Percentiles rank a stretch among this genome's conserved stretches.
Conservation (phyloP, 768 basidiomycete genomes). For the Nidularia sp. region DNA sequence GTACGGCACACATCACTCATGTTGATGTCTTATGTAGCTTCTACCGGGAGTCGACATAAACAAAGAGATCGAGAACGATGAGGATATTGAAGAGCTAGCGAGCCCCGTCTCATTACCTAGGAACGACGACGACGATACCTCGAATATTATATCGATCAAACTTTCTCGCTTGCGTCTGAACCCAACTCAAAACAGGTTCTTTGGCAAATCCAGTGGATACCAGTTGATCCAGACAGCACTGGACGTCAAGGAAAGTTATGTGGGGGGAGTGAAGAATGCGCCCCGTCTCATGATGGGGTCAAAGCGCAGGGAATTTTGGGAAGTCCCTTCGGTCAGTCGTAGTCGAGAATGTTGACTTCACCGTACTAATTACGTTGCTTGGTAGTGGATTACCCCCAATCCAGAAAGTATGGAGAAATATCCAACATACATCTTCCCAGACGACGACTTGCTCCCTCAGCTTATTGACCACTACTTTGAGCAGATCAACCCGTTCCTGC, state of each 20-base stretch:
- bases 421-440: slow-evolving; percentile 41
- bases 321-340: slow-evolving; percentile 34
- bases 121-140: slow-evolving; percentile 26
- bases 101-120: slow-evolving; percentile 25
- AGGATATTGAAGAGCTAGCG: slow-evolving; percentile 25
- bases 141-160: slow-evolving; percentile 20
- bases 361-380: neutral
- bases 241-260: slow-evolving; percentile 51
- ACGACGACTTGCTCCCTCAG: slow-evolving; percentile 42
- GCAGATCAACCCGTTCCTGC: slow-evolving; percentile 47
- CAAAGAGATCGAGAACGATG: slow-evolving; percentile 44
- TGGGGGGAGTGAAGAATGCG: slow-evolving; percentile 25
- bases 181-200: slow-evolving; percentile 38
- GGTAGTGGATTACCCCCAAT: slow-evolving; percentile 26
- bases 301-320: slow-evolving; percentile 49
- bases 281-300: neutral
- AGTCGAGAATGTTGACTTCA: neutral
- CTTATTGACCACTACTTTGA: slow-evolving; percentile 70
- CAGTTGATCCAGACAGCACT: slow-evolving; percentile 52
- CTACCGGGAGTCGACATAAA: slow-evolving; percentile 63
- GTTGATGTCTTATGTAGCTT: slow-evolving; percentile 4
- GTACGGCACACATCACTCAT: too few species aligned
- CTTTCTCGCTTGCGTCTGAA: slow-evolving; percentile 31
- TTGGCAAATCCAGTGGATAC: slow-evolving; percentile 48
- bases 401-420: slow-evolving; percentile 9